phyloP scores from a whole-genome alignment of 2,329 filamentous ascomycete genomes.

The Aspergillus piperis region DNA sequence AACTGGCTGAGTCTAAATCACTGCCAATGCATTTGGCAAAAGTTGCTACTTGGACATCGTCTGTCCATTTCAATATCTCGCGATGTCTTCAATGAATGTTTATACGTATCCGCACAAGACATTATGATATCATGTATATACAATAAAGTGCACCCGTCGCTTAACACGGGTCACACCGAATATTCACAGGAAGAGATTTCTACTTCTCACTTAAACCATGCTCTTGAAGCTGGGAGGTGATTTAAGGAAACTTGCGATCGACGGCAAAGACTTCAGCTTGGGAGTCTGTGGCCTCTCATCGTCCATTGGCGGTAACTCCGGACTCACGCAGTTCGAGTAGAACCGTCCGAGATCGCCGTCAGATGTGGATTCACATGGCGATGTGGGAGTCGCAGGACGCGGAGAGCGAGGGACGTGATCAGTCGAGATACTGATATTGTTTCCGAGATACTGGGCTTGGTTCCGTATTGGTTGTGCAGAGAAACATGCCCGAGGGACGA shows the following conservation, averaged over 20 bases:
- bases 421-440: conserved; percentile 2
- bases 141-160: no score
- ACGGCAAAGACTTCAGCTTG: conserved; percentile 1
- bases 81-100: no score
- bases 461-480: background rate
- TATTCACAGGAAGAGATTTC: conserved; percentile 1
- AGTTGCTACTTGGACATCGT: no score
- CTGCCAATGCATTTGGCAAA: no score
- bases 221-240: conserved; percentile 5
- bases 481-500: conserved; percentile 1
- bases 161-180: background rate
- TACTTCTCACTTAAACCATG: background rate
- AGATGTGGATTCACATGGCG: background rate
- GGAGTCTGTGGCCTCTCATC: background rate
- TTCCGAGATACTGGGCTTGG: conserved; percentile 9
- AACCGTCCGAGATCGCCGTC: conserved; percentile 3
- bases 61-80: no score
- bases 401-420: conserved; percentile 2
- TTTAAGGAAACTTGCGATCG: background rate
- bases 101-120: no score
- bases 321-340: conserved; percentile 3
- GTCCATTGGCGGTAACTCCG: background rate
- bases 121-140: background rate
- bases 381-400: background rate
- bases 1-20: no score